Evolutionary conservation across 345 rosid species (phyloP), one percentile per base, ranked within the genome.

Genomic region (Salix viminalis): DNA sequence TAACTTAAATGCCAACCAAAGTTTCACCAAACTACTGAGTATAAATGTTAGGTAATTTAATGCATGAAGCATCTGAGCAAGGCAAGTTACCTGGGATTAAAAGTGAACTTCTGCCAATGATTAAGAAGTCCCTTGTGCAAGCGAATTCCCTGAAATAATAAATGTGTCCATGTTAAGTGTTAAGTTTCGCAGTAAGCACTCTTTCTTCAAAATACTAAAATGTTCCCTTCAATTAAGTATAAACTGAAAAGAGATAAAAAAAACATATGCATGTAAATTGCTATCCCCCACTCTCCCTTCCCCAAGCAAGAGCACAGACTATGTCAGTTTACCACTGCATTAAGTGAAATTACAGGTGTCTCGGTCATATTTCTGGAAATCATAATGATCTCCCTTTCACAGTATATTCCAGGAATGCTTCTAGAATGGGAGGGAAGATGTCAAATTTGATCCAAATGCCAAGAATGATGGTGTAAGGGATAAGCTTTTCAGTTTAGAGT

Each of bases 61-160:
- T 46, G 26, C 46, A 74, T 42, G 8, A 32, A 76, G 39, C 67
- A 6, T 60, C 1, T 68, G 23, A 44, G 68, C 65, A 64, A 84
- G 79, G 32, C 61, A 12, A 77, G 72, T 86, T 85, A 92, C 98
- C 99, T 96, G 76, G 97, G 97, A 86, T 93, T 96, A 88, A 93
- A 91, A 37, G 95, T 91, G 87, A 93, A 94, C 85, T 91, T 96
- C 87, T 93, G 95, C 98, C 98, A 91, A 85, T 93, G 98, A 84
- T 82, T 93, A 83, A 93, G 84, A 76, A 96, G 89, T 80, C 91
- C 94, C 84, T 91, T 92, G 78, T 92, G 89, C 74, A 94, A 83
- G 83, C 92, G 89, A 46, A 89, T 92, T 80, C 99, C 98, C 98
- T 93, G 76, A 30, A 83, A 84, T 62, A 32, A 60, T 34, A 36